Evolutionary conservation across 2,329 filamentous ascomycete species (phyloP).

Genomic region (Berkeleyomyces rouxiae): DNA sequence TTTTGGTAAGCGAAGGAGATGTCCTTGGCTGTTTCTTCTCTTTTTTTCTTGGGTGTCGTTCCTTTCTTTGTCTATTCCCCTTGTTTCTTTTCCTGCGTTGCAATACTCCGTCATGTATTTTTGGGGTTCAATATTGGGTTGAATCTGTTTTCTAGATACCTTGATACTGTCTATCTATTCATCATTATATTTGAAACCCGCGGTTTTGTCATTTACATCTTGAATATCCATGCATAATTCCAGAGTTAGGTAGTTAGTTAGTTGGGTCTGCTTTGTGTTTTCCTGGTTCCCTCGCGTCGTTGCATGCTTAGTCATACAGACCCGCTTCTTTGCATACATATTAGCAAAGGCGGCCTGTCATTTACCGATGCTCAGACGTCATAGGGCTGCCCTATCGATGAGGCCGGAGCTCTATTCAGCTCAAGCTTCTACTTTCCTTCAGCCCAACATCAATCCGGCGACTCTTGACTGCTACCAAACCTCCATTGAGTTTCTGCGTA

Average conservation of each 20-base stretch:
- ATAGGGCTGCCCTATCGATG: not conserved
- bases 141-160: slow-evolving; percentile 4
- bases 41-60: not conserved
- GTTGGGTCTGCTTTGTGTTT: too few species aligned
- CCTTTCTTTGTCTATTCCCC: not conserved
- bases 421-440: not conserved
- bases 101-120: slow-evolving; percentile 7
- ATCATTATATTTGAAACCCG: not conserved
- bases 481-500: too few species aligned
- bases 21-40: not conserved
- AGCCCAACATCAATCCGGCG: not conserved
- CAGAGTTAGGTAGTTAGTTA: too few species aligned
- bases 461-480: not conserved
- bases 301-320: not conserved
- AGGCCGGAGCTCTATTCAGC: not conserved
- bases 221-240: too few species aligned
- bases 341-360: not conserved
- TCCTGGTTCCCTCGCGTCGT: not conserved
- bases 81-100: not conserved
- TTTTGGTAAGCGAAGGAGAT: not conserved
- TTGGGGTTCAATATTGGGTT: not conserved
- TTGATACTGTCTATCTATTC: slow-evolving; percentile 2
- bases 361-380: not conserved
- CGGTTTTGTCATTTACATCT: too few species aligned
- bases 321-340: not conserved